These are phyloP conservation scores for Hypoxylon trugodes DNA, from an alignment of 495 filamentous ascomycete species.

Conservation along the genomic window DNA sequence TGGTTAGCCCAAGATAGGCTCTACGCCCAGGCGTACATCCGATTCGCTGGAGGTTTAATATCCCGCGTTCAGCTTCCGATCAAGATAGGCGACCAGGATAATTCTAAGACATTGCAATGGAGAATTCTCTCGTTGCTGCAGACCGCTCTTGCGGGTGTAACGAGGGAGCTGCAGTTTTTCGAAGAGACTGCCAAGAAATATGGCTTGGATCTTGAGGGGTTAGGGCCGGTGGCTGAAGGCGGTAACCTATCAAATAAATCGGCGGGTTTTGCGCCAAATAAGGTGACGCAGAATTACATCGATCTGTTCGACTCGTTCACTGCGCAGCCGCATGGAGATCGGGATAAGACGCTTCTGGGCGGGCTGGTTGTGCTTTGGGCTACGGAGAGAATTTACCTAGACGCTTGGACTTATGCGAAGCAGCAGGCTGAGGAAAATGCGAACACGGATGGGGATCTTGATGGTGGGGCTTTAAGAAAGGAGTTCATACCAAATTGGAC, in stretches of 20 bases:
- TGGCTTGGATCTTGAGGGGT: slow-evolving; percentile 60
- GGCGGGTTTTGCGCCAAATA: slow-evolving; percentile 41
- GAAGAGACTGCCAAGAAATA: slow-evolving; percentile 70
- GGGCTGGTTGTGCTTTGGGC: slow-evolving; percentile 77
- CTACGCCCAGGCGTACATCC: slow-evolving; percentile 76
- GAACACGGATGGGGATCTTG: slow-evolving; percentile 52
- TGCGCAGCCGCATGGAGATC: slow-evolving; percentile 19
- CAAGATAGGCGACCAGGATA: slow-evolving; percentile 37
- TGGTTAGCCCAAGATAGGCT: slow-evolving; percentile 82
- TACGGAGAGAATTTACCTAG: slow-evolving; percentile 71
- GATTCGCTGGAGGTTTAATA: slow-evolving; percentile 73
- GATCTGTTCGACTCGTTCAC: slow-evolving; percentile 47
- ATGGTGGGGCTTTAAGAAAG: slow-evolving; percentile 68
- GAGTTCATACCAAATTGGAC: slow-evolving; percentile 76
- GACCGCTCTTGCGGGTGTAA: slow-evolving; percentile 68
- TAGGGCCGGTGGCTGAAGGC: slow-evolving; percentile 42
- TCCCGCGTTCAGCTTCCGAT: slow-evolving; percentile 67
- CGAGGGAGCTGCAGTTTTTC: slow-evolving; percentile 73
- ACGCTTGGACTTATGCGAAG: slow-evolving; percentile 66
- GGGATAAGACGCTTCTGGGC: slow-evolving; percentile 57
- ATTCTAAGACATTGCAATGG: slow-evolving; percentile 52
- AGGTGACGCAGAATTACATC: slow-evolving; percentile 44
- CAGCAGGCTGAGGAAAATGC: slow-evolving; percentile 15
- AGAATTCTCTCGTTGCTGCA: slow-evolving; percentile 69
- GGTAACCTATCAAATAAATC: slow-evolving; percentile 24